Percentiles rank a stretch among this genome's conserved stretches.
Conservation (phyloP, 352 stramenopile genomes). For the Globisporangium orthogonon region DNA sequence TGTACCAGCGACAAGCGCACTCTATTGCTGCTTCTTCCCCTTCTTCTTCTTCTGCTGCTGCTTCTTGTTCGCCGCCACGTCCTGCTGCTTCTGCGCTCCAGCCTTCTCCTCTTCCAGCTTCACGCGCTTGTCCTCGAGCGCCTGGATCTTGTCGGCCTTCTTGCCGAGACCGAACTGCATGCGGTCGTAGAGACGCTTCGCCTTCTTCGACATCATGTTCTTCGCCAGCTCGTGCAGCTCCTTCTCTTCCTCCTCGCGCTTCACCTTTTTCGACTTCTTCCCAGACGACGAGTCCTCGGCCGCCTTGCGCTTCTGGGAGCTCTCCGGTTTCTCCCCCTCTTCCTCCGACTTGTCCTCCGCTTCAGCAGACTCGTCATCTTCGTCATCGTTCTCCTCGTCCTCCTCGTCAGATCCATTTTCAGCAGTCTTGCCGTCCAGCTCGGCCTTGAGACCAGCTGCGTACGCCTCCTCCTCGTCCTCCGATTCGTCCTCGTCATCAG, state of each 20-base stretch:
- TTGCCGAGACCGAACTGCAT: conserved; percentile 90
- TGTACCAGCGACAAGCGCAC: not conserved
- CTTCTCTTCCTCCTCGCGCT: conserved; percentile 70
- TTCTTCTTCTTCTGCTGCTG: not conserved
- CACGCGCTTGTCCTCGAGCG: conserved; percentile 73
- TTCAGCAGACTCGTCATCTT: conserved; percentile 13
- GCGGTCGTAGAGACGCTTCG: conserved; percentile 86
- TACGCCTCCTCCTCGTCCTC: conserved; percentile 74
- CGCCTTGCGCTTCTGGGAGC: conserved; percentile 42
- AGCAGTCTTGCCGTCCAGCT: conserved; percentile 42
- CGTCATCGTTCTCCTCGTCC: conserved; percentile 25
- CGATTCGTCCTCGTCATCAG: conserved; percentile 35
- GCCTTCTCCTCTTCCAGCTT: conserved; percentile 64
- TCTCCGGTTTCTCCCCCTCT: conserved; percentile 26
- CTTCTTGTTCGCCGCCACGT: not conserved
- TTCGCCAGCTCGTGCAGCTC: conserved; percentile 85
- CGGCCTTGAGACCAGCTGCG: conserved; percentile 72
- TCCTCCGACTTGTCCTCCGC: conserved; percentile 24
- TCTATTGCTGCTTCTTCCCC: not conserved
- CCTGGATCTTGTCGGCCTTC: conserved; percentile 84
- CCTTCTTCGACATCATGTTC: conserved; percentile 92
- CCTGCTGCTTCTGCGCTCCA: conserved; percentile 12
- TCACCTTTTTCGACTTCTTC: conserved; percentile 74
- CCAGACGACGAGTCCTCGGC: not conserved
- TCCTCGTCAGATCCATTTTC: conserved; percentile 32